Conservation (phyloP, 148 eudicot genomes). For the Camellia lanceoleosa region DNA sequence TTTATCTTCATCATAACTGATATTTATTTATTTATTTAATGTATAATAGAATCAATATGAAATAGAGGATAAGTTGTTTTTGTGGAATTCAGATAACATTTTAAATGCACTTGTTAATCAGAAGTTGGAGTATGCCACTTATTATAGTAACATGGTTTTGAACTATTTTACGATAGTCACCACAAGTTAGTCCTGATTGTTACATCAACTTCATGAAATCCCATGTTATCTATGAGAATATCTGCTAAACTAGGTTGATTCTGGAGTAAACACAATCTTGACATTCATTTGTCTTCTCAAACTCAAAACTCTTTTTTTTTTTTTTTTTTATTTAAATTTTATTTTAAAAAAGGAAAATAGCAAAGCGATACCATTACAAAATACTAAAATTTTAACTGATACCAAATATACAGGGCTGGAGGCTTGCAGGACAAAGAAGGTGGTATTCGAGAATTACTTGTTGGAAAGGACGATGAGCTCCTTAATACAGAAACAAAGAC, state of each 20-base stretch:
- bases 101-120: neutral
- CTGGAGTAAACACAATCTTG: neutral
- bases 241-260: neutral
- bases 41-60: neutral
- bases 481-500: slow-evolving; percentile 73
- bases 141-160: neutral
- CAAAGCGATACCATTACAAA: neutral
- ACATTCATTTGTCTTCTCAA: neutral
- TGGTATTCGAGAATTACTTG: slow-evolving; percentile 69
- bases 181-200: neutral
- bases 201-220: neutral
- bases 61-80: neutral
- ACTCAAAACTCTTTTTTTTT: neutral
- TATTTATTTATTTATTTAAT: neutral
- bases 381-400: neutral
- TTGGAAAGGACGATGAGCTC: slow-evolving; percentile 96
- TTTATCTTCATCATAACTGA: neutral
- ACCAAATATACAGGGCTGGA: slow-evolving; percentile 58
- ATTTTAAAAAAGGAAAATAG: neutral
- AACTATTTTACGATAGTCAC: neutral
- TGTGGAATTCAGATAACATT: neutral
- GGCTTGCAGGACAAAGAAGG: slow-evolving; percentile 95
- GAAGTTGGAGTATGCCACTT: neutral
- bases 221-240: neutral
- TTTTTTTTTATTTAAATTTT: too few relatives aligned